phyloP scores from a whole-genome alignment of 257 asterid genomes.

The Forsythia suspensa region DNA sequence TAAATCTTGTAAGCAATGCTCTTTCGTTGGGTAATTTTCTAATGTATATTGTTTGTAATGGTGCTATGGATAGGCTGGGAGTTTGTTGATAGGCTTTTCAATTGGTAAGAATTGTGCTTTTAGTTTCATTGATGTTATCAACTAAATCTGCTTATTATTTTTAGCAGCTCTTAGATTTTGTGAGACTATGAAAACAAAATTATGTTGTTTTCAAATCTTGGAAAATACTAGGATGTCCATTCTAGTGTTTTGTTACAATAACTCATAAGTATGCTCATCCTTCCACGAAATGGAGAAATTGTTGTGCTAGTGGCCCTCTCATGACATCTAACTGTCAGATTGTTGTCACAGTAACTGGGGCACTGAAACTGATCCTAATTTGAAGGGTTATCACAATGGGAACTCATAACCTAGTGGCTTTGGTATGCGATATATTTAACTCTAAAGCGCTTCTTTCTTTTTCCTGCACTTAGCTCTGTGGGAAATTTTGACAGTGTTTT shows the following conservation, averaged over 20 bases:
- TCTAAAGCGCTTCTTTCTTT: constrained; percentile 15
- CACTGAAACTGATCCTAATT: constrained; percentile 80
- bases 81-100: not conserved
- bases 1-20: not conserved
- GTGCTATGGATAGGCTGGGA: not conserved
- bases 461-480: constrained; percentile 1
- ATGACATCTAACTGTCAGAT: constrained; percentile 14
- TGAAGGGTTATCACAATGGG: constrained; percentile 85
- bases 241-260: too few species aligned
- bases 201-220: too few species aligned
- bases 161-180: too few species aligned
- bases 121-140: too few species aligned
- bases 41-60: not conserved
- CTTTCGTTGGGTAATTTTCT: not conserved
- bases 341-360: constrained; percentile 81
- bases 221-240: too few species aligned
- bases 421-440: constrained; percentile 47
- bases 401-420: constrained; percentile 92
- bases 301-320: constrained; percentile 6
- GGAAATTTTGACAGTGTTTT: not conserved
- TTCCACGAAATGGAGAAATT: not conserved
- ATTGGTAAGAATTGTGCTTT: not conserved
- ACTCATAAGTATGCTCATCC: too few species aligned
- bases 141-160: too few species aligned
- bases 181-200: too few species aligned